Evolutionary conservation across 2,329 filamentous ascomycete species (phyloP), one percentile per base, ranked within the genome.

Genomic region (Penicillium digitatum): DNA sequence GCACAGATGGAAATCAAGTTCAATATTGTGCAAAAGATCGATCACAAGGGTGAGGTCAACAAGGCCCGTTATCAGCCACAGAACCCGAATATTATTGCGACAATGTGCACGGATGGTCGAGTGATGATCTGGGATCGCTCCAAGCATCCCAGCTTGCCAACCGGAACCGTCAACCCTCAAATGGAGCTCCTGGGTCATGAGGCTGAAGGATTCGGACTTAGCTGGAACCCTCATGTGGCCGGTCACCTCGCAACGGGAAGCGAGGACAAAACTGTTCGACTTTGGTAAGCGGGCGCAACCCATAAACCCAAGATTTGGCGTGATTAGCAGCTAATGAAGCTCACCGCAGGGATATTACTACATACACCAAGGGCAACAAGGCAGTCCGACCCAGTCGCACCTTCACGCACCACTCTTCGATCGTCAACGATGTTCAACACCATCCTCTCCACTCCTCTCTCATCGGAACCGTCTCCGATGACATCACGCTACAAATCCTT

Each of bases 41-140:
- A 95, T 72, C 94, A 99, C 72, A 91, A 92, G 16, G 89, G 90
- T 60, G 94, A 99, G 74, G 91, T 99, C 71, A 99, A 99, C 81
- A 99, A 97, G 79, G 95, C 94, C 16, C 87, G 94, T 63, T 97
- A 97, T 71, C 92, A 96, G 75, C 94, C 94, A 12, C 93, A 97
- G 72, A 99, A 99, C 69, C 91, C 93, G 5, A 91, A 99, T 68
- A 86, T 99, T 55, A 95, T 99, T 66, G 94, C 94, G 3, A 96
- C 94, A 0, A 87, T 96, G 76, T 91, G 90, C 61, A 85, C 90
- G 8, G 89, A 96, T 71, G 89, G 90, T 59, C 87, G 86, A 62
- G 89, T 96, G 39, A 85, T 97, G 72, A 86, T 99, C 63, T 99
- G 95, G 77, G 94, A 99, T 77, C 87, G 93, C 62, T 95, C 93